Percentiles rank a stretch among this genome's conserved stretches.
phyloP scores from a whole-genome alignment of 208 protist species.

The Acanthamoeba lenticulata region DNA sequence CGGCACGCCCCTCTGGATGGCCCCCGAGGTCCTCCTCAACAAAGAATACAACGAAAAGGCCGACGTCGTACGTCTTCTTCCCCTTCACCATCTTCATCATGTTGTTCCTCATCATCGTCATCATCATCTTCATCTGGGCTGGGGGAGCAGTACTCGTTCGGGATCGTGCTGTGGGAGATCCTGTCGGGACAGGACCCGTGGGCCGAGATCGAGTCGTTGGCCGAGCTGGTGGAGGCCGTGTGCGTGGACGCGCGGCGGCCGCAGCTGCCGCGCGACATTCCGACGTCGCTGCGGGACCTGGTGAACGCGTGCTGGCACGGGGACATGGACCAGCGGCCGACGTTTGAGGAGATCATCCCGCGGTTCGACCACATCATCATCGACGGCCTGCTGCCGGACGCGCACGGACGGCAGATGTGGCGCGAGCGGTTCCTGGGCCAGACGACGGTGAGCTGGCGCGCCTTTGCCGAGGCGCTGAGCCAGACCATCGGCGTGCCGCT shows the following conservation, averaged over 20 bases:
- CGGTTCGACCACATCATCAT: slow-evolving; percentile 66
- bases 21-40: slow-evolving; percentile 64
- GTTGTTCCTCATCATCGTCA: neutral
- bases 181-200: slow-evolving; percentile 54
- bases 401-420: neutral
- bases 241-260: slow-evolving; percentile 45
- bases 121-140: neutral
- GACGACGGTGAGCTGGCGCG: slow-evolving; percentile 25
- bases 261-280: slow-evolving; percentile 29
- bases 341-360: slow-evolving; percentile 65
- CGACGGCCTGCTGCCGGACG: slow-evolving; percentile 10
- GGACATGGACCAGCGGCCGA: slow-evolving; percentile 45
- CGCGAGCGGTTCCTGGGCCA: slow-evolving; percentile 10
- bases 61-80: slow-evolving; percentile 25
- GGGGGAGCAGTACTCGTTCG: slow-evolving; percentile 25
- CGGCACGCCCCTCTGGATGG: slow-evolving; percentile 66
- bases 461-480: neutral
- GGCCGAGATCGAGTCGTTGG: slow-evolving; percentile 58
- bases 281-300: slow-evolving; percentile 31
- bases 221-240: slow-evolving; percentile 65
- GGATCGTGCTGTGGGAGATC: slow-evolving; percentile 68
- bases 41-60: slow-evolving; percentile 69
- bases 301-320: slow-evolving; percentile 51
- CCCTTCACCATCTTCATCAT: neutral
- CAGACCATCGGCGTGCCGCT: neutral